Evolutionary conservation across 192 early-diverging fungal species (phyloP), one percentile per base, ranked within the genome.

Genomic region (Backusella westeae): DNA sequence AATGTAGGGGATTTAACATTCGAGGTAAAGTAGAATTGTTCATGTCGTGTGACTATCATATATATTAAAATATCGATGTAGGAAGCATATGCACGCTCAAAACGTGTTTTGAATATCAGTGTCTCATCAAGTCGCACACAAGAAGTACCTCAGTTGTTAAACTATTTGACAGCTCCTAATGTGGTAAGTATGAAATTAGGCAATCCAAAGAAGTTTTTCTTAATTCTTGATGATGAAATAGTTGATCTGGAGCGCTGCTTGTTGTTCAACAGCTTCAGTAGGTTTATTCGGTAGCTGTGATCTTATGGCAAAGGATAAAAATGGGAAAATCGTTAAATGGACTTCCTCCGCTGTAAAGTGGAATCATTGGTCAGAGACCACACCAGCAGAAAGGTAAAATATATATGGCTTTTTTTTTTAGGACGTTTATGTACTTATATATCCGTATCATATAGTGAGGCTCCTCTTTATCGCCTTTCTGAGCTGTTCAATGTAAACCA

Each of bases 401-500:
- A 32, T 32, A 3, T 3, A 32, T 32, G 29, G 14, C 17, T 4
- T 3, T 68, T 4, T 4, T 66, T 66, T 65, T 32, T 26, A 65
- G 10, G 9, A 21, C 8, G 6, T 23, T 19, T 1, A 34, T 66
- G 19, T 29, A 19, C 65, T 17, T 29, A 67, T 32, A 3, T 32
- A 10, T 34, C 65, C 15, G 15, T 34, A 67, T 15, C 34, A 19
- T 36, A 36, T 73, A 82, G 89, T 77, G 90, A 94, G 66, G 85
- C 91, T 6, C 90, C 92, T 1, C 77, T 93, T 35, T 74, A 80
- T n/a, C 82, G 91, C 56, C 80, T 95, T 26, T 87, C 92, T 0
- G 93, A 94, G 76, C 82, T 94, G 14, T 94, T 95, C 72, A 94
- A 95, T 72, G 93, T 94, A 19, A 95, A 95, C 77, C 93, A 95